Evolutionary conservation across 2,329 filamentous ascomycete genomes (phyloP).

Genomic region (Cercospora nicotianae): DNA sequence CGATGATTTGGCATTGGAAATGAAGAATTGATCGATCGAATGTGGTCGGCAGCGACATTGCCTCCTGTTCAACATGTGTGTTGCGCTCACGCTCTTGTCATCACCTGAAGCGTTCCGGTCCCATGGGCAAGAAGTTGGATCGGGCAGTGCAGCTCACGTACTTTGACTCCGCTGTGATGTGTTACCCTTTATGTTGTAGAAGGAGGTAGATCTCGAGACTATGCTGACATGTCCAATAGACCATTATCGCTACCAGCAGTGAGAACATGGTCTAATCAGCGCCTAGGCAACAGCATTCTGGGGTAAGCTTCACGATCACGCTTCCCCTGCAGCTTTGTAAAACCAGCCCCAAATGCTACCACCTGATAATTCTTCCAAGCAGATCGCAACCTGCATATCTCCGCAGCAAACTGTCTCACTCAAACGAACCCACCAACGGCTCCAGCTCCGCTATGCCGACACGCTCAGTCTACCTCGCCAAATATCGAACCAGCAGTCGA

Average conservation of each 20-base stretch:
- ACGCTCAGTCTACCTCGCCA: not conserved
- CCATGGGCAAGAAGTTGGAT: not conserved
- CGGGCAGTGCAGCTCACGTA: not conserved
- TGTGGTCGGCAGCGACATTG: not conserved
- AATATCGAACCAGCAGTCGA: not conserved
- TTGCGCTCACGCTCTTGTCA: not conserved
- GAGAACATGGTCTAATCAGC: not conserved
- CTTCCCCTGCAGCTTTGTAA: not conserved
- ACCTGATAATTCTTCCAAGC: not conserved
- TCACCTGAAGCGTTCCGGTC: not conserved
- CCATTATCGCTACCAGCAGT: not conserved
- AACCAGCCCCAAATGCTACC: not conserved
- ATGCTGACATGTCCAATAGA: not conserved
- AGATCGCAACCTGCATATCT: not conserved
- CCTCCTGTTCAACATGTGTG: no score
- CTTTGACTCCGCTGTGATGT: not conserved
- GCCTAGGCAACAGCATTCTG: not conserved
- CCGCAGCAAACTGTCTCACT: not conserved
- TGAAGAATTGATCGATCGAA: not conserved
- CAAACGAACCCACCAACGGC: not conserved
- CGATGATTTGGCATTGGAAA: not conserved
- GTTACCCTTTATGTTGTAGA: not conserved
- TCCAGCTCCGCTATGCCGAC: not conserved
- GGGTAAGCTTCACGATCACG: not conserved
- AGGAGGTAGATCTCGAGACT: not conserved